Base-by-base conservation (phyloP, 495 filamentous ascomycete genomes). In the Daldinia bambusicola region DNA sequence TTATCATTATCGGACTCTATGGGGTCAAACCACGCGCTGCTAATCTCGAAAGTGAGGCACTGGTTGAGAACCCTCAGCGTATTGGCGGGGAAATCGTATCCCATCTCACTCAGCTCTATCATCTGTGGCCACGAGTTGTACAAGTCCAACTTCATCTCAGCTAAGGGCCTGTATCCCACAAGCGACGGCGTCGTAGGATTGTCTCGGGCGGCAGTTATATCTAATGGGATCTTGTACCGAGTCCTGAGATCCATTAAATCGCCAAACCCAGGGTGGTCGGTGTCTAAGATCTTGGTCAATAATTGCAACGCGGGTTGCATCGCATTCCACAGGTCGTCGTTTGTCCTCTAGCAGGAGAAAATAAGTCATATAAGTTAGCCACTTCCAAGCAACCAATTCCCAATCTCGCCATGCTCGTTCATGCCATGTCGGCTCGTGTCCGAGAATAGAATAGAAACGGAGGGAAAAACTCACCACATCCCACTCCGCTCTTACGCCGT, bases 261-360 rank as follows among this genome's bases (percentile, higher is more conserved):
- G 7, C 4, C 4, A 4, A 56, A 16, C 0, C 53, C 30, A 10
- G 53, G 31, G 30, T 36, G 55, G 1, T 12, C 16, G 18, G 36
- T 40, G 13, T 31, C 10, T 0, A 82, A 50, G 0, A 81, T 34
- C 2, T 61, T 61, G 4, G 79, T 61, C 14, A 55, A 76, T 10
- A 81, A 62, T 12, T 69, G 63, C 7, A 81, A 41, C 1, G 76
- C 77, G 6, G 80, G 79, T 18, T 78, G 76, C 2, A 82, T n/a
- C 0, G 79, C 80, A 4, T 36, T 13, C 79, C 80, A 81, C 4
- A 82, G 10, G 0, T 26, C 16, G 12, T 79, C 73, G 32, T 81
- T 76, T 1, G 18, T 72, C 32, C 1, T 22, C 78, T 75, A 34
- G 12, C 20, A 6, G 38, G 43, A 2, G n/a, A n/a, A 48, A 20